Evolutionary conservation across 2,329 filamentous ascomycete species (phyloP), one percentile per base, ranked within the genome.

Genomic region (Neopestalotiopsis rosae): DNA sequence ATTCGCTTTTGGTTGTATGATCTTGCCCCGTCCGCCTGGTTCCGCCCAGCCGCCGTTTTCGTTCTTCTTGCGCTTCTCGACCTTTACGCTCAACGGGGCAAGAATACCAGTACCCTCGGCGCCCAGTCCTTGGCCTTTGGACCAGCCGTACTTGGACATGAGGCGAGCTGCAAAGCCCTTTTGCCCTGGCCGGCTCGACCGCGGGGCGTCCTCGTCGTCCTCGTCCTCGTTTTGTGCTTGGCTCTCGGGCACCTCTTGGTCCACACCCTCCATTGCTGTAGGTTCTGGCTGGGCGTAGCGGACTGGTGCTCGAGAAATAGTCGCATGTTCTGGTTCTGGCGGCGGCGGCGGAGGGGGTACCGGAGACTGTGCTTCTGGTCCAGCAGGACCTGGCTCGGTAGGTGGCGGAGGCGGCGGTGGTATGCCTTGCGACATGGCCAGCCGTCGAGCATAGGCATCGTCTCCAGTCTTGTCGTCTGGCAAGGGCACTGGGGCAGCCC

Each of bases 71-170:
- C 92, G 88, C 82, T 96, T 97, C 75, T 96, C 91, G n/a, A 95
- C 88, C 75, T 97, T 90, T 32, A 95, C 92, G 61, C 90, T 90
- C 4, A 99, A 84, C 4, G 95, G 93, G 28, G 94, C 93, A 67
- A 94, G 87, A 74, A 99, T 98, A 70, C 96, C 96, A 30, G 90
- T 90, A 40, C 90, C 90, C 71, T 91, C 88, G 17, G 94, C 94
- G 73, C 96, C 96, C 4, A 99, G 89, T 24, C 96, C 96, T 71
- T 91, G 88, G 30, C 96, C 96, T 76, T 95, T 92, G 45, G 90
- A 91, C 93, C 95, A 98, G 67, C 96, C 96, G 81, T 97, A 96
- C 79, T 98, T 98, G 70, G 90, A 88, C 90, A 99, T 94, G 68
- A 98, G 88, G 42, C 94, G 92, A 73, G 94, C 89, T 0, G 94